A percentile compares a stretch with the other conserved stretches of the same genome.
phyloP scores from a whole-genome alignment of 371 early-diverging fungal genomes.

The Mucor saturninus region DNA sequence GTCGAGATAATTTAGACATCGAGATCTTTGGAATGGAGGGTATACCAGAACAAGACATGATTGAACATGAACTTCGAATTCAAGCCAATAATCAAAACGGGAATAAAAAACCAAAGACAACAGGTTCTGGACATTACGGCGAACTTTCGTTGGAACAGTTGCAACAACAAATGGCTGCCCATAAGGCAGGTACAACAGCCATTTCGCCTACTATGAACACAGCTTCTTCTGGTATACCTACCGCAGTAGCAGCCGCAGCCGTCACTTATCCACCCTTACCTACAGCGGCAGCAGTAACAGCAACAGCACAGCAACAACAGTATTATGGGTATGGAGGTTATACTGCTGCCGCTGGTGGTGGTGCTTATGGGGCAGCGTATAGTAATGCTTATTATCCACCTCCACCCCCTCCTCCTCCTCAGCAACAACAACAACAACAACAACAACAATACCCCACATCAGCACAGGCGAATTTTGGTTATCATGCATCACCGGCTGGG shows the following conservation, averaged over 20 bases:
- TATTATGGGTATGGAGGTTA: no score
- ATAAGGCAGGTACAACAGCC: constrained; percentile 34
- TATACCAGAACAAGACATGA: constrained; percentile 84
- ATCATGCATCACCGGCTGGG: constrained; percentile 21
- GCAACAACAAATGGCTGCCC: constrained; percentile 45
- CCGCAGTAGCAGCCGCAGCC: constrained; percentile 1
- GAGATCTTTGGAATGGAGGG: constrained; percentile 97
- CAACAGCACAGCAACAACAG: constrained; percentile 23
- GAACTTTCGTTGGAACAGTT: constrained; percentile 50
- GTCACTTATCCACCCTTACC: constrained; percentile 22
- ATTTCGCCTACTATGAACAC: background rate
- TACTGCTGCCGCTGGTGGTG: constrained; percentile 14
- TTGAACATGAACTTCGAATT: constrained; percentile 65
- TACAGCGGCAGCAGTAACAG: constrained; percentile 20
- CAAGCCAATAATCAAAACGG: constrained; percentile 27
- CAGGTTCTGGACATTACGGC: constrained; percentile 38
- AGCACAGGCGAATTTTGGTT: constrained; percentile 11
- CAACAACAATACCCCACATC: constrained; percentile 7
- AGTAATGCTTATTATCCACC: background rate
- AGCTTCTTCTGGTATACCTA: background rate
- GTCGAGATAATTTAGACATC: constrained; percentile 83
- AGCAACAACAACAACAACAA: constrained; percentile 7
- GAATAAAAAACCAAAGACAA: constrained; percentile 32
- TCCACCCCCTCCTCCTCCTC: constrained; percentile 20
- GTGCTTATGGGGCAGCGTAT: constrained; percentile 12